Conservation (phyloP, 1,284 basidiomycete genomes). For the Cutaneotrichosporon cavernicola region DNA sequence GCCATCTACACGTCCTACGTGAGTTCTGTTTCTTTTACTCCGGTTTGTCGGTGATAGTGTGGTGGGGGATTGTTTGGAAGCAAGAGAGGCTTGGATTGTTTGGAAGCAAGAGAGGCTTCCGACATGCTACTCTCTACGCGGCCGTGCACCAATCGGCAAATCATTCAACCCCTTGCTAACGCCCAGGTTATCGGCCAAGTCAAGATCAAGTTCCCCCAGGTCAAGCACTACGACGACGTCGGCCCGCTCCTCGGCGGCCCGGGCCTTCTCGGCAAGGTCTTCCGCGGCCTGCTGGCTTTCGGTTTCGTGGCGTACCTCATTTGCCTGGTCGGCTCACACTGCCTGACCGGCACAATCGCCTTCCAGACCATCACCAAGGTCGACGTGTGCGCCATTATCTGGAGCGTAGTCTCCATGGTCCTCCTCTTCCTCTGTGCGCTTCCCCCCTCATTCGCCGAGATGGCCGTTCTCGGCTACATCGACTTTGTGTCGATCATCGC, state of each 20-base stretch:
- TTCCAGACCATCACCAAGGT: slow-evolving; percentile 20
- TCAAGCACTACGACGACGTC: slow-evolving; percentile 24
- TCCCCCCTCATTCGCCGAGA: slow-evolving; percentile 27
- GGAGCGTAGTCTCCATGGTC: slow-evolving; percentile 22
- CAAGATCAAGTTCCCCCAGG: slow-evolving; percentile 27
- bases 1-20: slow-evolving; percentile 27
- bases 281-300: slow-evolving; percentile 7
- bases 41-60: no score
- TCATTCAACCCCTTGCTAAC: neutral
- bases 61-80: no score
- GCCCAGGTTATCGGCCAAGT: slow-evolving; percentile 19
- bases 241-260: slow-evolving; percentile 17
- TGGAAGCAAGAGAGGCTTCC: neutral
- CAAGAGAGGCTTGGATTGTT: no score
- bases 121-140: neutral
- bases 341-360: slow-evolving; percentile 23
- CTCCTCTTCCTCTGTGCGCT: slow-evolving; percentile 22
- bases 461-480: slow-evolving; percentile 43
- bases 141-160: neutral
- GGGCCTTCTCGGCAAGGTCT: neutral
- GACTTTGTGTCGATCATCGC: slow-evolving; percentile 40
- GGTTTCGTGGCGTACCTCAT: slow-evolving; percentile 23
- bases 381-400: slow-evolving; percentile 17
- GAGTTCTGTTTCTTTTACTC: no score
- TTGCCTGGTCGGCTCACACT: slow-evolving; percentile 23